phyloP scores from a whole-genome alignment of 306 rosid genomes.

The Cicer arietinum region DNA sequence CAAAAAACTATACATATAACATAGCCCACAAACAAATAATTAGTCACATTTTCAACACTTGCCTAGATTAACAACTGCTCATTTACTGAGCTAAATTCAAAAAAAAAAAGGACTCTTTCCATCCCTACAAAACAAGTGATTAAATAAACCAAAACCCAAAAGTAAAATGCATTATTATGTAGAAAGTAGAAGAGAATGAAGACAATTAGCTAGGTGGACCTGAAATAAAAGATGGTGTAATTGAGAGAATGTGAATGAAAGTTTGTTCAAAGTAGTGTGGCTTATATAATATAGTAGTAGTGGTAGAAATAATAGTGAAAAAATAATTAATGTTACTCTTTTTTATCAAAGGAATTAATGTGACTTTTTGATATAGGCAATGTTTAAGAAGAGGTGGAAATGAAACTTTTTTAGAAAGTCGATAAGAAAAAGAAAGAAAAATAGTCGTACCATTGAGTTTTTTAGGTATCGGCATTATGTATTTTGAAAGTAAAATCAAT shows the following conservation, averaged over 20 bases:
- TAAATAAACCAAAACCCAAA: not conserved
- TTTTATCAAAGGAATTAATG: not conserved
- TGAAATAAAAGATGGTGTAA: conserved; percentile 25
- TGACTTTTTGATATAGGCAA: conserved; percentile 40
- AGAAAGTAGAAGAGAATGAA: not conserved
- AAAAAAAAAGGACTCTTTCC: not conserved
- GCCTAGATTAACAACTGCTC: no score
- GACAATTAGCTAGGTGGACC: conserved; percentile 26
- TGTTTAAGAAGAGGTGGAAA: conserved; percentile 19
- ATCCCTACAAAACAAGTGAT: conserved; percentile 12
- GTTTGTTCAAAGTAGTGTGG: conserved; percentile 14
- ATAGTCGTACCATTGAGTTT: no score
- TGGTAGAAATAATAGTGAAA: not conserved
- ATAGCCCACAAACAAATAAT: not conserved
- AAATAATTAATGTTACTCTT: not conserved
- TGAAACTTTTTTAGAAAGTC: not conserved
- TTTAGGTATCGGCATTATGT: no score
- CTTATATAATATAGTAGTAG: not conserved
- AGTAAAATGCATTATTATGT: not conserved
- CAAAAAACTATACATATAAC: not conserved
- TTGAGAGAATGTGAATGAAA: conserved; percentile 36
- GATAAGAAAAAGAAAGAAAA: no score
- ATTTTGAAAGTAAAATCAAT: no score
- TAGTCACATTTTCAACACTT: not conserved
- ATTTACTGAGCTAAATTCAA: not conserved